Base-by-base conservation (phyloP, 768 basidiomycete species). In the Calocybe indica region DNA sequence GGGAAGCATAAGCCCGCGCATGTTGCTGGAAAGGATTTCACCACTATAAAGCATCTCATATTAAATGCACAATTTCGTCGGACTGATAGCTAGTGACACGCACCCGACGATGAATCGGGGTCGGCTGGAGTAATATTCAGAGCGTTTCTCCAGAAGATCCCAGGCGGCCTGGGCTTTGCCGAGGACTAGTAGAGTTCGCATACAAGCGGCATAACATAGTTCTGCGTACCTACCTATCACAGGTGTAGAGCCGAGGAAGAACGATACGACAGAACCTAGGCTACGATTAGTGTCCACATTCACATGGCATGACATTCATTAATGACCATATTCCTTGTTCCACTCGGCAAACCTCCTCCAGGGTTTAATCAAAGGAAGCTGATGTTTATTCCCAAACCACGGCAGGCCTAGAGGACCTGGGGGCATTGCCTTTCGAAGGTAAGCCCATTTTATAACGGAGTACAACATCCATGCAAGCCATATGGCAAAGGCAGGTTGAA, bases 321-420 rank as follows among this genome's bases (percentile, higher is more conserved):
- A 15, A 49, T 38, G 8, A 75, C 76, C 76, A 52, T 76, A 75
- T 49, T 65, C 57, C 13, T 55, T 61, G 47, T 69, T 73, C 71
- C 75, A 76, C 40, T 72, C 67, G 22, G 68, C 64, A 50, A 76
- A 78, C 55, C 68, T 72, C 29, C 62, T 56, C 77, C 77, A 79
- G 1, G 75, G 74, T 52, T 75, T 72, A 22, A 65, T 50, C 3
- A 55, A 47, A 5, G 76, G 75, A 13, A 76, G 57, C 47, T 78
- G 71, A 46, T 73, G 64, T 34, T 61, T 57, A 53, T 76, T 79
- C 0, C 77, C 76, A 22, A 76, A 63, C 41, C 62, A 65, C 2
- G 73, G 74, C 12, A 74, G 53, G 30, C 71, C 71, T 2, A 64
- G 54, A 37, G 75, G 75, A 3, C 74, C 75, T 0, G 75, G 74